These are phyloP conservation scores for Pichia sp. DNA, from an alignment of 1,139 yeast genomes.

Conservation along the genomic window DNA sequence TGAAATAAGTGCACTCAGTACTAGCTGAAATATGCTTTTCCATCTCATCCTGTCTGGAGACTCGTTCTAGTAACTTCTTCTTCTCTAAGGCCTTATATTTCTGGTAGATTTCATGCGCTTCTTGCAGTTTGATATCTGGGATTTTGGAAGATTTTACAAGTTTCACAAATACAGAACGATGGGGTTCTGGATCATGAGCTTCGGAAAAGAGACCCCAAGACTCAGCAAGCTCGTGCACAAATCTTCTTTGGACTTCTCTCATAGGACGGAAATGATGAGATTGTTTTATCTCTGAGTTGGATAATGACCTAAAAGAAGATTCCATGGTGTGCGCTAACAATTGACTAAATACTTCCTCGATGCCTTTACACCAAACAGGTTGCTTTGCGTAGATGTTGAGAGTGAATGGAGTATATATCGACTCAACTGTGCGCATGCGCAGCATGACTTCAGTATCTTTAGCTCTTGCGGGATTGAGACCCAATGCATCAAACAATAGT, in stretches of 20 bases:
- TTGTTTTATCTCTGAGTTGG: slow-evolving; percentile 23
- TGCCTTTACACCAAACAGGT: slow-evolving; percentile 56
- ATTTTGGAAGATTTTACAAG: slow-evolving; percentile 34
- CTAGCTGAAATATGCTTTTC: background rate
- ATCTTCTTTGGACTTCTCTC: slow-evolving; percentile 63
- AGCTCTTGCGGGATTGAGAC: slow-evolving; percentile 13
- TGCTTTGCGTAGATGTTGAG: slow-evolving; percentile 47
- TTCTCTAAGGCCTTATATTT: slow-evolving; percentile 23
- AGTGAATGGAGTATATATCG: slow-evolving; percentile 42
- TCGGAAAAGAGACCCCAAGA: slow-evolving; percentile 59
- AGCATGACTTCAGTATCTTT: slow-evolving; percentile 14
- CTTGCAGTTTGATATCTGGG: slow-evolving; percentile 33
- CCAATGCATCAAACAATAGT: slow-evolving; percentile 60
- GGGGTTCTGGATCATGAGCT: slow-evolving; percentile 79
- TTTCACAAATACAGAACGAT: slow-evolving; percentile 63
- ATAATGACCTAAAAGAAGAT: slow-evolving; percentile 4
- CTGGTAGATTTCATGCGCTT: slow-evolving; percentile 26
- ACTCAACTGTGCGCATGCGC: slow-evolving; percentile 23
- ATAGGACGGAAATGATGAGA: slow-evolving; percentile 67
- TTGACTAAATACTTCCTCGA: slow-evolving; percentile 48
- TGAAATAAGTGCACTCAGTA: slow-evolving; percentile 31
- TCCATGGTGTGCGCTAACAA: slow-evolving; percentile 11
- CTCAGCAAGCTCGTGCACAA: slow-evolving; percentile 64
- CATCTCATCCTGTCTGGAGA: background rate
- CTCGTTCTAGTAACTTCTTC: slow-evolving; percentile 20